phyloP scores from a whole-genome alignment of 345 rosid genomes.

The Eucalyptus regnans region DNA sequence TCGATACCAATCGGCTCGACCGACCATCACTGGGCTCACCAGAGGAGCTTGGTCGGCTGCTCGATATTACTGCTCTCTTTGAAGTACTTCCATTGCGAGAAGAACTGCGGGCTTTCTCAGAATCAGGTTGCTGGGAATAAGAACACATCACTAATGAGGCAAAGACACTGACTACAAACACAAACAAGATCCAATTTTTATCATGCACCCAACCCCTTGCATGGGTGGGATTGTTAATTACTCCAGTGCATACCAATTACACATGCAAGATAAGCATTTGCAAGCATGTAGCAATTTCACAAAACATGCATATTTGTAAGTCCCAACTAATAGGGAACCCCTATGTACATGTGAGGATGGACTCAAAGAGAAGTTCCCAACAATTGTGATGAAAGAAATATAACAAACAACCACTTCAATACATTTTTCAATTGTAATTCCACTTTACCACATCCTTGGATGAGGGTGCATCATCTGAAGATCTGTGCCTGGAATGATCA shows the following conservation, averaged over 20 bases:
- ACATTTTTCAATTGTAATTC: not conserved
- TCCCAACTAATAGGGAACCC: not conserved
- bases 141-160: not conserved
- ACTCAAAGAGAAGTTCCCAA: not conserved
- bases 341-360: not conserved
- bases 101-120: constrained; percentile 42
- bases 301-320: not conserved
- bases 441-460: constrained; percentile 43
- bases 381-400: not conserved
- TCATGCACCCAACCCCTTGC: not conserved
- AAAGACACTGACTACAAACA: not conserved
- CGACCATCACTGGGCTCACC: constrained; percentile 65
- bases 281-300: not conserved
- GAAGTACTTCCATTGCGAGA: constrained; percentile 64
- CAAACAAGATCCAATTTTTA: not conserved
- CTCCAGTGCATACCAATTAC: not conserved
- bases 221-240: not conserved
- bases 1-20: constrained; percentile 50
- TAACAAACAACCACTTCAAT: not conserved
- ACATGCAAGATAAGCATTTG: not conserved
- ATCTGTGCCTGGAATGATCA: constrained; percentile 37
- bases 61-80: constrained; percentile 48
- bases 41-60: constrained; percentile 62
- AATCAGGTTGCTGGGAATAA: constrained; percentile 43
- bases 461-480: constrained; percentile 37